Conservation (phyloP, 108 stramenopile genomes). For the Cyclostephanos invisitatus region DNA sequence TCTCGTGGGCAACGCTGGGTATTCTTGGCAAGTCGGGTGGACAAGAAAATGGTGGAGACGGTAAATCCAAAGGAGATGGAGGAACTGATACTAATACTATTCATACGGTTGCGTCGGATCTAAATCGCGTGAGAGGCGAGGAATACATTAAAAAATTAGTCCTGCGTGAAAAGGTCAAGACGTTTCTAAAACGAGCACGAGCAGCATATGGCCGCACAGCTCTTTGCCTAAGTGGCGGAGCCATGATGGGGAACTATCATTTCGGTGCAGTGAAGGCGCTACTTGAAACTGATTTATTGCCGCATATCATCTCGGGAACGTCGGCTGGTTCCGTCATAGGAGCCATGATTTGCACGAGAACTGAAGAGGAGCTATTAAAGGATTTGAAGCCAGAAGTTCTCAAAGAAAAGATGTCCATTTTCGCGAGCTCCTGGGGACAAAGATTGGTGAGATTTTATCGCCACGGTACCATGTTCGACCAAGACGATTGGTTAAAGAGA, state of each 20-base stretch:
- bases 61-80: slow-evolving; percentile 27
- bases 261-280: slow-evolving; percentile 89
- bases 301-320: slow-evolving; percentile 93
- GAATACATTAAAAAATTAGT: slow-evolving; percentile 29
- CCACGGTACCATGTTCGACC: slow-evolving; percentile 69
- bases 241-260: slow-evolving; percentile 95
- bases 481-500: slow-evolving; percentile 74
- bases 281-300: slow-evolving; percentile 80
- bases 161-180: slow-evolving; percentile 61
- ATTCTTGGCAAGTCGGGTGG: slow-evolving; percentile 2
- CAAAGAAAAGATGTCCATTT: slow-evolving; percentile 59
- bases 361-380: slow-evolving; percentile 82
- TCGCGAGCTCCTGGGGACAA: slow-evolving; percentile 68
- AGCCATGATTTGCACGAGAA: slow-evolving; percentile 90
- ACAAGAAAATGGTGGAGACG: slow-evolving; percentile 26
- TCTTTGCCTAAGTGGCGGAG: slow-evolving; percentile 92
- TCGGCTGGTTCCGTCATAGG: slow-evolving; percentile 94
- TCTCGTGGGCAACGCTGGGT: slow-evolving; percentile 25
- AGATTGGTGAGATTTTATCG: slow-evolving; percentile 54
- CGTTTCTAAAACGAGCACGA: slow-evolving; percentile 84
- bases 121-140: background rate
- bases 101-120: slow-evolving; percentile 9
- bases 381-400: slow-evolving; percentile 72
- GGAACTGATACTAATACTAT: background rate
- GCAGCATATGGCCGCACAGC: slow-evolving; percentile 97